A percentile compares a stretch with the other conserved stretches of the same genome.
These are phyloP conservation scores for Mallotus japonicus DNA, from an alignment of 441 rosid genomes.

Conservation along the genomic window DNA sequence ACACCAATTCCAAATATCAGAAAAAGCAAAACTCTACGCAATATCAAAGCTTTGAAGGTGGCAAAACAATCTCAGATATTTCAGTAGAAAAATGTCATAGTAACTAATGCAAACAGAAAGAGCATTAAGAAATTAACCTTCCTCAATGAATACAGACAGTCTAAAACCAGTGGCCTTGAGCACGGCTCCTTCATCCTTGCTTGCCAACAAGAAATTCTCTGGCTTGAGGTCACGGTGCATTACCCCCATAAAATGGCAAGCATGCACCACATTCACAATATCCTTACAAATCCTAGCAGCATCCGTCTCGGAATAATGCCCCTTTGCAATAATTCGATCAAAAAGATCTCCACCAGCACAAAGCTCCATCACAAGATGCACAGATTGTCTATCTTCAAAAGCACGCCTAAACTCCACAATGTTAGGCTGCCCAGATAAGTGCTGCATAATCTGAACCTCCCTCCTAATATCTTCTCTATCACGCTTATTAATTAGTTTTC, in stretches of 20 bases:
- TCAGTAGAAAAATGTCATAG: background rate
- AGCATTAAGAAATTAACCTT: constrained; percentile 47
- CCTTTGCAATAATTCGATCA: constrained; percentile 72
- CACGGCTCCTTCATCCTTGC: constrained; percentile 63
- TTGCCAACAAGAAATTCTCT: constrained; percentile 81
- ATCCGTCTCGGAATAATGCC: constrained; percentile 86
- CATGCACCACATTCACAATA: constrained; percentile 78
- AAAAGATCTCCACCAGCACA: constrained; percentile 98
- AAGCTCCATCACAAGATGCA: constrained; percentile 94
- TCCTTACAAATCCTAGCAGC: constrained; percentile 70
- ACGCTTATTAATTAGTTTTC: constrained; percentile 61
- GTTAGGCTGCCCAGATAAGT: constrained; percentile 83
- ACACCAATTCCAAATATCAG: background rate
- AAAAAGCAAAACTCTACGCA: background rate
- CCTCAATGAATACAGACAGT: constrained; percentile 82
- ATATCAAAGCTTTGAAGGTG: too few species aligned
- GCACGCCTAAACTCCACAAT: constrained; percentile 86
- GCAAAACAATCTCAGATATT: background rate
- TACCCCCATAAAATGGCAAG: constrained; percentile 93
- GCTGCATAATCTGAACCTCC: constrained; percentile 89
- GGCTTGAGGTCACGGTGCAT: constrained; percentile 95
- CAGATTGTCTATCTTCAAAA: constrained; percentile 79
- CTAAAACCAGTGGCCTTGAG: constrained; percentile 94
- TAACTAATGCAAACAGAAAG: background rate
- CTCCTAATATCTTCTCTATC: constrained; percentile 64